Evolutionary conservation across 805 yeast genomes (phyloP).

Genomic region (Lipomyces kockii): DNA sequence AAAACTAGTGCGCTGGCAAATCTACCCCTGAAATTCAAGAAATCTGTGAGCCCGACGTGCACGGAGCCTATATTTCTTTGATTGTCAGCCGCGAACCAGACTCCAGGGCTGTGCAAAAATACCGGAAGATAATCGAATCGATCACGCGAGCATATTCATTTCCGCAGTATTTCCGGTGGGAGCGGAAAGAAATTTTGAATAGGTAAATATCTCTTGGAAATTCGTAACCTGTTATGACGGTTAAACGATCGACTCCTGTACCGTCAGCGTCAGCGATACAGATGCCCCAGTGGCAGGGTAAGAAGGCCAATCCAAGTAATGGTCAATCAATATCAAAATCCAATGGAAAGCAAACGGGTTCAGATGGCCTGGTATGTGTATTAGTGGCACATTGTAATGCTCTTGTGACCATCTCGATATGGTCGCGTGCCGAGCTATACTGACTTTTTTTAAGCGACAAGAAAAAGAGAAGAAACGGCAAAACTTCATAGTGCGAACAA

Average conservation of each 20-base stretch:
- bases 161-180: background rate
- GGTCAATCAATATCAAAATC: background rate
- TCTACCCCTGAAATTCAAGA: too few relatives aligned
- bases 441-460: conserved; percentile 35
- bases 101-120: too few relatives aligned
- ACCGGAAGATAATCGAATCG: background rate
- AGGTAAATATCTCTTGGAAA: background rate
- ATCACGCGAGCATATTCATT: background rate
- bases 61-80: too few relatives aligned
- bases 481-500: conserved; percentile 81
- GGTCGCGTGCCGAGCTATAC: background rate
- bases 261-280: background rate
- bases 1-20: too few relatives aligned
- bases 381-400: background rate
- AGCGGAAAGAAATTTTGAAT: background rate
- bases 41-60: too few relatives aligned
- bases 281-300: background rate
- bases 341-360: background rate
- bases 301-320: background rate
- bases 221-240: background rate
- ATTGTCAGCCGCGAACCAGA: too few relatives aligned
- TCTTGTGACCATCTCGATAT: too few relatives aligned
- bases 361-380: background rate
- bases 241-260: background rate
- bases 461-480: conserved; percentile 72